phyloP scores from a whole-genome alignment of 2,329 filamentous ascomycete species.

The Fragosphaeria purpurea region DNA sequence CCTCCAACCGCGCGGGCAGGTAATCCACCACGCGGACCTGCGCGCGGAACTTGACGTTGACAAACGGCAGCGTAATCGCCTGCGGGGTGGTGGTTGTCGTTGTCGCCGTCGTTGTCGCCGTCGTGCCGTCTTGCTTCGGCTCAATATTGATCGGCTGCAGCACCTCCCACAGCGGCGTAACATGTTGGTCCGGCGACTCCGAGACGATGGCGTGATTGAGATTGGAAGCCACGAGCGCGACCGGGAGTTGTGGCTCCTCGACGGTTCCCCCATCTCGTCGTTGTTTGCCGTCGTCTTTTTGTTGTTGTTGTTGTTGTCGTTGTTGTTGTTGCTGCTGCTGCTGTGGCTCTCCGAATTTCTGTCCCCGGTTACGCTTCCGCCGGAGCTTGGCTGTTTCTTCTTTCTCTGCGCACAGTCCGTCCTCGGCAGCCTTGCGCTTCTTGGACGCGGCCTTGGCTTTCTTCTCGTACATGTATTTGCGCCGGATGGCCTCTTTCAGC shows the following conservation, averaged over 20 bases:
- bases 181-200: slow-evolving; percentile 29
- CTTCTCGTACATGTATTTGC: slow-evolving; percentile 56
- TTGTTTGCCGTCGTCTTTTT: slow-evolving; percentile 9
- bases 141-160: slow-evolving; percentile 19
- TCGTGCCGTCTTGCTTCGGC: no score
- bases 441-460: slow-evolving; percentile 30
- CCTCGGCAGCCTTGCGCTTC: slow-evolving; percentile 27
- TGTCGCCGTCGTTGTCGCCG: slow-evolving; percentile 29
- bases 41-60: slow-evolving; percentile 60
- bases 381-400: background rate
- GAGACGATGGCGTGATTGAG: slow-evolving; percentile 26
- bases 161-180: slow-evolving; percentile 29
- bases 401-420: slow-evolving; percentile 1
- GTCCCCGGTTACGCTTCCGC: background rate
- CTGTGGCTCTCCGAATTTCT: no score
- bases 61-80: slow-evolving; percentile 54
- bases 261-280: slow-evolving; percentile 6
- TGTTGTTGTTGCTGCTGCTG: background rate
- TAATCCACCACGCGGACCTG: slow-evolving; percentile 76
- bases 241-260: background rate
- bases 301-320: slow-evolving; percentile 4
- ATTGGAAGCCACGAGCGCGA: background rate
- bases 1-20: slow-evolving; percentile 55
- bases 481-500: slow-evolving; percentile 47
- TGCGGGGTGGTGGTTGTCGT: slow-evolving; percentile 18